Percentiles rank a stretch among this genome's conserved stretches.
These are phyloP conservation scores for Trypanosoma cruzi DNA, from an alignment of 208 protist genomes.

Conservation along the genomic window DNA sequence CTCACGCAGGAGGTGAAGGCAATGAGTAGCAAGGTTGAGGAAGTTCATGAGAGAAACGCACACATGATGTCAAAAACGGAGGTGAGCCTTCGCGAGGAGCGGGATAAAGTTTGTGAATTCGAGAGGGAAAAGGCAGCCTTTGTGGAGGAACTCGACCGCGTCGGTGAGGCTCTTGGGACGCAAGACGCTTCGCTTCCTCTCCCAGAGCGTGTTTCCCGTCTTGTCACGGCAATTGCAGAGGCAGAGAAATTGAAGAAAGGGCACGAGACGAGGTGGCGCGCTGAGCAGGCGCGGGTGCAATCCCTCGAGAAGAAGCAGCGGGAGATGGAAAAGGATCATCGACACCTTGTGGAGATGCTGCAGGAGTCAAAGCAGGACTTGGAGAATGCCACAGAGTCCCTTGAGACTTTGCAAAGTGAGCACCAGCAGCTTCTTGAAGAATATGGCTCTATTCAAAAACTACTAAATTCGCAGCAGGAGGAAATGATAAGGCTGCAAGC, in stretches of 20 bases:
- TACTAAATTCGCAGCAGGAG: not conserved
- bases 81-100: not conserved
- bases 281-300: not conserved
- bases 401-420: not conserved
- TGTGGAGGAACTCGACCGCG: not conserved
- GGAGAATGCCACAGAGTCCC: constrained; percentile 3
- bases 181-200: not conserved
- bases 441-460: not conserved
- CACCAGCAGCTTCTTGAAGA: not conserved
- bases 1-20: constrained; percentile 8
- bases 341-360: not conserved
- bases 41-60: not conserved
- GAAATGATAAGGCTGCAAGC: constrained; percentile 2
- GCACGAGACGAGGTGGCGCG: not conserved
- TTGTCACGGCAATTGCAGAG: not conserved
- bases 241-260: not conserved
- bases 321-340: not conserved
- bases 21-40: not conserved
- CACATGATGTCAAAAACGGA: not conserved
- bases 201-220: not conserved
- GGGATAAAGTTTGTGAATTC: not conserved
- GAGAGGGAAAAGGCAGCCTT: not conserved
- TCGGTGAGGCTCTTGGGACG: not conserved
- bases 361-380: constrained; percentile 1
- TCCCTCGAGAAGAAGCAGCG: not conserved